These are phyloP conservation scores for Alnus glutinosa DNA, from an alignment of 306 rosid species.

Conservation along the genomic window DNA sequence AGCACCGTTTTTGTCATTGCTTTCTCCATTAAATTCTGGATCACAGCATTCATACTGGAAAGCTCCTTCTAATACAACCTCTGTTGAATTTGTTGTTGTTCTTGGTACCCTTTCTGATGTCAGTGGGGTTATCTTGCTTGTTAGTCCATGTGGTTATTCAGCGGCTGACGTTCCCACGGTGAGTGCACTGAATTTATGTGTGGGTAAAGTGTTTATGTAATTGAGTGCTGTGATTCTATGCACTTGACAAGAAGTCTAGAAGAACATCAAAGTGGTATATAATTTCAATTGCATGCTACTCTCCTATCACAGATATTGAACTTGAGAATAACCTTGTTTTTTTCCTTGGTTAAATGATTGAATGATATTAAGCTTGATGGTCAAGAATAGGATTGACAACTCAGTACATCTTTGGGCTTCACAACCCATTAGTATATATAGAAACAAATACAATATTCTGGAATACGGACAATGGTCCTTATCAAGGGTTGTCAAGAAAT, in stretches of 20 bases:
- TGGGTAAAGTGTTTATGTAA: neutral
- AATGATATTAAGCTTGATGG: too few species aligned
- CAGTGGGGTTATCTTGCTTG: constrained; percentile 77
- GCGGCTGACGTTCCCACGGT: constrained; percentile 78
- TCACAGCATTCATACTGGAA: constrained; percentile 75
- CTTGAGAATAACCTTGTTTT: too few species aligned
- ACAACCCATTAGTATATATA: too few species aligned
- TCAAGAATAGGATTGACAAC: too few species aligned
- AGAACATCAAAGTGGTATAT: neutral
- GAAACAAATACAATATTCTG: neutral
- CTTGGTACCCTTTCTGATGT: constrained; percentile 86
- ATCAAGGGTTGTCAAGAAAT: too few species aligned
- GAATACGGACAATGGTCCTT: neutral
- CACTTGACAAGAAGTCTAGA: constrained; percentile 20
- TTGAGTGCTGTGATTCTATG: neutral
- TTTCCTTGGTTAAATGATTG: too few species aligned
- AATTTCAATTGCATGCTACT: neutral
- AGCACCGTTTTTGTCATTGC: constrained; percentile 84
- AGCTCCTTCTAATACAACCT: constrained; percentile 73
- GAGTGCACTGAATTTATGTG: constrained; percentile 42
- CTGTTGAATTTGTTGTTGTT: constrained; percentile 75
- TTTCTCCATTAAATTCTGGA: constrained; percentile 74
- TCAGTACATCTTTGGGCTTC: too few species aligned
- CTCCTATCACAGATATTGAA: neutral
- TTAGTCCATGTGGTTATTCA: constrained; percentile 97